These are phyloP conservation scores for Claviceps monticola DNA, from an alignment of 2,329 filamentous ascomycete species.

Conservation along the genomic window DNA sequence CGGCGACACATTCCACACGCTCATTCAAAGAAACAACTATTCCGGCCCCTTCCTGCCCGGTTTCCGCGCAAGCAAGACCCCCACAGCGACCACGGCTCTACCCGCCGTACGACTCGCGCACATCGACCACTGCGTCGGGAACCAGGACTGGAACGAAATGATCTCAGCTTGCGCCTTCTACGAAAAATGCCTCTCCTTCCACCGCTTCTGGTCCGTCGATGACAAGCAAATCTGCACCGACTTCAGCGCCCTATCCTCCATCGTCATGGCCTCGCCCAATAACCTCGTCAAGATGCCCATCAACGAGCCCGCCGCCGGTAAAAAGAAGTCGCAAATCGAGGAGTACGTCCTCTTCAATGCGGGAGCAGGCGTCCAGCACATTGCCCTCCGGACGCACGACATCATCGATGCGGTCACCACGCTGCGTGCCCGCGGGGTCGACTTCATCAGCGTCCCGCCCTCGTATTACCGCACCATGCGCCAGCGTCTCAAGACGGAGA, in stretches of 20 bases:
- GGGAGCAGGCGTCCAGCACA: constrained; percentile 84
- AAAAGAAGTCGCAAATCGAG: constrained; percentile 88
- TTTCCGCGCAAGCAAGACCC: constrained; percentile 44
- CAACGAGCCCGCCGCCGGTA: constrained; percentile 84
- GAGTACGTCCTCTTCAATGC: constrained; percentile 86
- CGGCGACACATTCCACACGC: constrained; percentile 87
- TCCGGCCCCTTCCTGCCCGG: constrained; percentile 70
- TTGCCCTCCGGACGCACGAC: constrained; percentile 69
- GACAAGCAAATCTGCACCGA: constrained; percentile 88
- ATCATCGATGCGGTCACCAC: constrained; percentile 67
- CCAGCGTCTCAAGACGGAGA: constrained; percentile 52
- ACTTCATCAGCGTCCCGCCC: constrained; percentile 82
- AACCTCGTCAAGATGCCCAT: constrained; percentile 94
- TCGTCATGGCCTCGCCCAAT: constrained; percentile 82
- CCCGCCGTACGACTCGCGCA: constrained; percentile 54
- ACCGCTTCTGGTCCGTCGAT: constrained; percentile 95
- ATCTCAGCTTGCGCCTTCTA: constrained; percentile 55
- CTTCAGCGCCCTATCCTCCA: constrained; percentile 73
- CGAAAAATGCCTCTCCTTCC: constrained; percentile 79
- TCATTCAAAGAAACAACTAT: constrained; percentile 63
- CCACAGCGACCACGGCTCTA: constrained; percentile 28
- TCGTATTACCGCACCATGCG: constrained; percentile 76
- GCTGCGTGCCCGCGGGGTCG: constrained; percentile 72
- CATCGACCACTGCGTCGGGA: constrained; percentile 95
- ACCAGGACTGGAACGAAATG: constrained; percentile 93